phyloP scores from a whole-genome alignment of 257 asterid species.

The Primulina eburnea region DNA sequence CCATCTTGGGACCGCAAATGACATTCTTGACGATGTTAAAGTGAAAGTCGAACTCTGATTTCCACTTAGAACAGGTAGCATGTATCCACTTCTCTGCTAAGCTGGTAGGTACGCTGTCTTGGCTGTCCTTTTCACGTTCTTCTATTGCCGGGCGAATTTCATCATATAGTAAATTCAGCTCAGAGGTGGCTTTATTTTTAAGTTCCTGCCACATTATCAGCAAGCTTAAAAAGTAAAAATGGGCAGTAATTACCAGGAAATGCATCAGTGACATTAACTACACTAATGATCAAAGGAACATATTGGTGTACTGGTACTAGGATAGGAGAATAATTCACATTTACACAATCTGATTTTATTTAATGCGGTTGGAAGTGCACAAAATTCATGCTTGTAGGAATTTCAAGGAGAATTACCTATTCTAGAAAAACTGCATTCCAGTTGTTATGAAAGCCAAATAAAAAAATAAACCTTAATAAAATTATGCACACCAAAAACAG shows the following conservation, averaged over 20 bases:
- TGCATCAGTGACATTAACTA: not conserved
- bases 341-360: too few species aligned
- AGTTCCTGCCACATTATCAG: conserved; percentile 46
- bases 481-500: too few species aligned
- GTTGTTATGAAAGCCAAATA: too few species aligned
- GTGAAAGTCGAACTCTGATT: conserved; percentile 67
- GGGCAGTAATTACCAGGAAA: not conserved
- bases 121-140: conserved; percentile 79
- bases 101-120: conserved; percentile 70
- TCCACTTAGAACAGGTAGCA: conserved; percentile 65
- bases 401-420: too few species aligned
- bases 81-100: conserved; percentile 89
- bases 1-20: conserved; percentile 41
- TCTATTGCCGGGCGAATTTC: conserved; percentile 93
- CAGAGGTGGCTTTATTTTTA: conserved; percentile 50
- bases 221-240: not conserved
- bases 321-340: not conserved
- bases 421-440: too few species aligned
- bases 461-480: too few species aligned
- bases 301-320: not conserved
- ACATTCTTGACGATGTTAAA: conserved; percentile 67
- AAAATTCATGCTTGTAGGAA: too few species aligned
- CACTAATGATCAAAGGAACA: not conserved
- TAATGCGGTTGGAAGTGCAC: too few species aligned
- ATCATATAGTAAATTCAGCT: conserved; percentile 61